These are phyloP conservation scores for Heliamphora exappendiculata DNA, from an alignment of 148 eudicot genomes.

Conservation along the genomic window DNA sequence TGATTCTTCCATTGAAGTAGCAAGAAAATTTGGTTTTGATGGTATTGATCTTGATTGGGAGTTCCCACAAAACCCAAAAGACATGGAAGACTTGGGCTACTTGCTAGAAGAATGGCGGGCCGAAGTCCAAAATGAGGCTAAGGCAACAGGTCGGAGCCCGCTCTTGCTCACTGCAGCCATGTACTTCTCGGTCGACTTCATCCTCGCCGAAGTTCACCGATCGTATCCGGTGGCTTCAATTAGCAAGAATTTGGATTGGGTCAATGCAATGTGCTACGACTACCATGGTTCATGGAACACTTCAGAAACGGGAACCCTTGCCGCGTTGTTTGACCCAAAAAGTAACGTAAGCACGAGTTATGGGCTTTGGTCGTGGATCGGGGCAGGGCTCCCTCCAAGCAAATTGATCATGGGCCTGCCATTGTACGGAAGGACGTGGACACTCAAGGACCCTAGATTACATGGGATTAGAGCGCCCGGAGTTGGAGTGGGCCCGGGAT, in stretches of 20 bases:
- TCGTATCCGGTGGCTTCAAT: conserved; percentile 26
- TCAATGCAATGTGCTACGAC: conserved; percentile 46
- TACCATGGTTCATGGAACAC: conserved; percentile 42
- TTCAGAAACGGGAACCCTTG: conserved; percentile 32
- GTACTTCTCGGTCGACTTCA: conserved; percentile 29
- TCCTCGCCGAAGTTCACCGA: conserved; percentile 11
- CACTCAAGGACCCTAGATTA: conserved; percentile 23
- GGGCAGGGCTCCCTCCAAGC: conserved; percentile 21
- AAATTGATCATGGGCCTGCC: conserved; percentile 53
- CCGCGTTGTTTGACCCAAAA: conserved; percentile 28
- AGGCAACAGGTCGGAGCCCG: conserved; percentile 12
- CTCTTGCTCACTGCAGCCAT: conserved; percentile 42
- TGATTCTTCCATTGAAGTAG: conserved; percentile 33
- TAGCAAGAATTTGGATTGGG: conserved; percentile 34
- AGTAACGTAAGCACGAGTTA: conserved; percentile 39
- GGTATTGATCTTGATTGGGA: conserved; percentile 57
- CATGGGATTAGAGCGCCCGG: conserved; percentile 33
- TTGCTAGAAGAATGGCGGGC: conserved; percentile 40
- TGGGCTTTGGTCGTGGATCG: conserved; percentile 43
- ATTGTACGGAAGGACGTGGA: conserved; percentile 46
- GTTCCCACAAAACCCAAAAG: conserved; percentile 23
- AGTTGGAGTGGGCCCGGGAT: conserved; percentile 35
- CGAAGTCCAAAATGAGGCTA: conserved; percentile 32
- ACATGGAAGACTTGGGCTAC: conserved; percentile 28
- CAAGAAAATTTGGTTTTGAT: conserved; percentile 36